Evolutionary conservation across 768 basidiomycete species (phyloP).

Genomic region (Kwoniella pini): DNA sequence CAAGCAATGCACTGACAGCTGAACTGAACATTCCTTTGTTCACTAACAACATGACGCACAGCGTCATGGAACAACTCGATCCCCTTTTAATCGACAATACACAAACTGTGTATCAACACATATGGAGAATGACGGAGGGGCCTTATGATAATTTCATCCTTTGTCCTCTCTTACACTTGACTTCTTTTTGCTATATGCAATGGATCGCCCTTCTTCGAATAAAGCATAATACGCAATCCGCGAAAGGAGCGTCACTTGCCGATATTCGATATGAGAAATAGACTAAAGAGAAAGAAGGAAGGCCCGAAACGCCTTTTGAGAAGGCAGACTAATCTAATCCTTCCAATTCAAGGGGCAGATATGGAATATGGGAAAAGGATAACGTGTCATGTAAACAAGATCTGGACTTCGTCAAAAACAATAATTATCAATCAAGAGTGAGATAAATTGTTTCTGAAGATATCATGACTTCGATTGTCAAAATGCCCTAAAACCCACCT

Average conservation of each 20-base stretch:
- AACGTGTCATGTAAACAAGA: not conserved
- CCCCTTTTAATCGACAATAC: too few species aligned
- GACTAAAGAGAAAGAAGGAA: not conserved
- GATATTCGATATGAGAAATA: not conserved
- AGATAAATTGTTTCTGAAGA: not conserved
- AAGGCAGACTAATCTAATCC: too few species aligned
- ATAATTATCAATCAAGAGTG: not conserved
- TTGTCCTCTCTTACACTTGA: not conserved
- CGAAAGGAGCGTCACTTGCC: not conserved
- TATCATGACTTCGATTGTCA: too few species aligned
- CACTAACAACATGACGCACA: not conserved
- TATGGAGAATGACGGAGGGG: too few species aligned
- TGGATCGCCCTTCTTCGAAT: not conserved
- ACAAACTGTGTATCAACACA: not conserved
- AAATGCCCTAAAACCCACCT: too few species aligned
- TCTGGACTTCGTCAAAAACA: not conserved
- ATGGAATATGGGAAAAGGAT: too few species aligned
- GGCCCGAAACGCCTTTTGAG: not conserved
- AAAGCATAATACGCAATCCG: not conserved
- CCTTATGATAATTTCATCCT: not conserved
- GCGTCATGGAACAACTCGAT: not conserved
- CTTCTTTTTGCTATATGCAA: not conserved
- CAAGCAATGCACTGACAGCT: too few species aligned
- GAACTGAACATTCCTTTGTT: too few species aligned
- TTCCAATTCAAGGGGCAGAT: too few species aligned